Conservation (phyloP, 305 asterid species). For the Fraxinus floribunda region DNA sequence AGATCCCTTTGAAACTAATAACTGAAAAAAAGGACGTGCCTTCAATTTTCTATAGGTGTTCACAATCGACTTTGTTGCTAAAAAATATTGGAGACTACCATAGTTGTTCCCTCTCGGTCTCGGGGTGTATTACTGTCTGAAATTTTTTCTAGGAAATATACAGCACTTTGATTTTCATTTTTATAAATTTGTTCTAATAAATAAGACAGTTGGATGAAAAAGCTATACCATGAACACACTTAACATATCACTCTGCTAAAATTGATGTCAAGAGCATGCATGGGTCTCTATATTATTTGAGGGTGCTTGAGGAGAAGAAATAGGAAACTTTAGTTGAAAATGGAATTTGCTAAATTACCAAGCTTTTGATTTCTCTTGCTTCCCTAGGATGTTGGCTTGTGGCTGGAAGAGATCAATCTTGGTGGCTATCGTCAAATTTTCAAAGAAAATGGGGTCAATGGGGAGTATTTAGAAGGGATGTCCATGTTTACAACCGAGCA, state of each 20-base stretch:
- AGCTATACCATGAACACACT: neutral
- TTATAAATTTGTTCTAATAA: neutral
- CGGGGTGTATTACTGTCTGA: neutral
- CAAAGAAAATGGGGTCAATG: slow-evolving; percentile 91
- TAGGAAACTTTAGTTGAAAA: slow-evolving; percentile 4
- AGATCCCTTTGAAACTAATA: neutral
- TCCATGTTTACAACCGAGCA: slow-evolving; percentile 98
- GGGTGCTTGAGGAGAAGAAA: slow-evolving; percentile 9
- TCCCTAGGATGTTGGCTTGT: slow-evolving; percentile 87
- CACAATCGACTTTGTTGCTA: neutral
- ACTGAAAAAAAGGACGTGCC: neutral
- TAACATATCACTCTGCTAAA: neutral
- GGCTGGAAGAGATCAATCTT: slow-evolving; percentile 97
- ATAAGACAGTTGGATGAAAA: neutral
- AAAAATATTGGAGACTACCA: neutral
- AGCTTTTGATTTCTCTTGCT: slow-evolving; percentile 23
- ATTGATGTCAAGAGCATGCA: slow-evolving; percentile 12
- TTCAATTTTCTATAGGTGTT: neutral
- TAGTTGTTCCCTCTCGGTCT: neutral
- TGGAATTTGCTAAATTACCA: slow-evolving; percentile 5
- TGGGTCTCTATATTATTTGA: slow-evolving; percentile 5
- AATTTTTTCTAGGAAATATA: neutral
- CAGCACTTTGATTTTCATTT: neutral
- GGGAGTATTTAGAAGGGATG: slow-evolving; percentile 98
- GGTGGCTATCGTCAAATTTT: slow-evolving; percentile 84